These are phyloP conservation scores for Acacia acuminata DNA, from an alignment of 306 rosid species.

Conservation along the genomic window DNA sequence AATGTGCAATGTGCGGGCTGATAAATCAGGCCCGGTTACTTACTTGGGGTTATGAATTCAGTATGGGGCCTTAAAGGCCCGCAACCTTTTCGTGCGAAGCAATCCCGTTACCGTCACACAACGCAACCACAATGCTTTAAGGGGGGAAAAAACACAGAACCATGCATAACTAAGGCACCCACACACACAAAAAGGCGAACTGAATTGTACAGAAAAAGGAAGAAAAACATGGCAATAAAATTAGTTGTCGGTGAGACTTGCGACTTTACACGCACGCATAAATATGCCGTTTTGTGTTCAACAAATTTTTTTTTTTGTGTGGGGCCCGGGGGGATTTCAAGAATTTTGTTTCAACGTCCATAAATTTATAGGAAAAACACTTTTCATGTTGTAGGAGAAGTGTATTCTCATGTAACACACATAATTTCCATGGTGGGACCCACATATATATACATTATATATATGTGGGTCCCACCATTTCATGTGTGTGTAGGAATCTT, in stretches of 20 bases:
- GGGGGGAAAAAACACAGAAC: not conserved
- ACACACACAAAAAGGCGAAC: not conserved
- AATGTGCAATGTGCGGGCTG: not conserved
- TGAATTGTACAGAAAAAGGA: not conserved
- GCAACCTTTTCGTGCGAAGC: not conserved
- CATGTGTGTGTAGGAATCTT: too few relatives aligned
- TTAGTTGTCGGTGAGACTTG: not conserved
- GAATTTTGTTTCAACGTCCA: not conserved
- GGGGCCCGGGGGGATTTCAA: too few relatives aligned
- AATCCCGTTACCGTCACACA: too few relatives aligned
- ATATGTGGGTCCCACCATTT: too few relatives aligned
- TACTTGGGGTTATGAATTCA: not conserved
- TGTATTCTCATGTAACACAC: too few relatives aligned
- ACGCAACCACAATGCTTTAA: too few relatives aligned
- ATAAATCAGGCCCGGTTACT: not conserved
- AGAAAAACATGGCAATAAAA: not conserved
- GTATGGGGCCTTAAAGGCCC: not conserved
- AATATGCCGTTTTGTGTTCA: too few relatives aligned
- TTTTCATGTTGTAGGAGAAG: too few relatives aligned
- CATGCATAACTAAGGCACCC: not conserved
- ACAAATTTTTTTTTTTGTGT: too few relatives aligned
- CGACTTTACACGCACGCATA: not conserved
- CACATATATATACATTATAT: too few relatives aligned
- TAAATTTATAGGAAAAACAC: not conserved
- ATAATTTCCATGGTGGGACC: too few relatives aligned